Percentiles rank a stretch among this genome's conserved stretches.
Conservation (phyloP, 257 asterid species). For the Jacaranda copaia region DNA sequence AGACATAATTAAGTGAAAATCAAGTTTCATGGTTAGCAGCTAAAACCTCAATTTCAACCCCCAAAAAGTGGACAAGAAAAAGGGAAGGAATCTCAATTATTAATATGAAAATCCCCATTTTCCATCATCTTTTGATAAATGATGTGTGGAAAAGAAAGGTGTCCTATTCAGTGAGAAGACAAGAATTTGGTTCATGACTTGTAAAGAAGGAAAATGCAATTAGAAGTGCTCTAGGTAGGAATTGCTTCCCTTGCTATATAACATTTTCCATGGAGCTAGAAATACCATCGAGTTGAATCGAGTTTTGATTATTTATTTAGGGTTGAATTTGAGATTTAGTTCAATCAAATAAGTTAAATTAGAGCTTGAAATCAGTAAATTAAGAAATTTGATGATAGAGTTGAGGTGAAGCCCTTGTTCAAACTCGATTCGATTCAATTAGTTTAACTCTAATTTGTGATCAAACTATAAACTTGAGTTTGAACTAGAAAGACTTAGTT, state of each 20-base stretch:
- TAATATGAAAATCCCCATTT: slow-evolving; percentile 28
- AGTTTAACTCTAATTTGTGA: too few species aligned
- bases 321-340: too few species aligned
- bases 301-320: too few species aligned
- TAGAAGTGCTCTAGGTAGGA: background rate
- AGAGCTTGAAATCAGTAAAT: too few species aligned
- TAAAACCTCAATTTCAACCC: background rate
- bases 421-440: too few species aligned
- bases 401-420: too few species aligned
- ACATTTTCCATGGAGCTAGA: background rate
- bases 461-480: too few species aligned
- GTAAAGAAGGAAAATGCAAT: background rate
- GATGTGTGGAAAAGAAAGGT: slow-evolving; percentile 23
- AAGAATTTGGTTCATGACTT: background rate
- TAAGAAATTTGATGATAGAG: too few species aligned
- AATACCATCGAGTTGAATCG: too few species aligned
- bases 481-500: too few species aligned
- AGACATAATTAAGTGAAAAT: background rate
- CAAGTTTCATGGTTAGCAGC: background rate
- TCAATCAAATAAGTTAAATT: too few species aligned
- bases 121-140: slow-evolving; percentile 29
- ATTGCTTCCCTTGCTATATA: background rate
- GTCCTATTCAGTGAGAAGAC: slow-evolving; percentile 13
- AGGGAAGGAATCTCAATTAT: slow-evolving; percentile 25
- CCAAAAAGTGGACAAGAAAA: background rate